These are phyloP conservation scores for Trypanosoma brucei DNA, from an alignment of 208 protist genomes.

Conservation along the genomic window DNA sequence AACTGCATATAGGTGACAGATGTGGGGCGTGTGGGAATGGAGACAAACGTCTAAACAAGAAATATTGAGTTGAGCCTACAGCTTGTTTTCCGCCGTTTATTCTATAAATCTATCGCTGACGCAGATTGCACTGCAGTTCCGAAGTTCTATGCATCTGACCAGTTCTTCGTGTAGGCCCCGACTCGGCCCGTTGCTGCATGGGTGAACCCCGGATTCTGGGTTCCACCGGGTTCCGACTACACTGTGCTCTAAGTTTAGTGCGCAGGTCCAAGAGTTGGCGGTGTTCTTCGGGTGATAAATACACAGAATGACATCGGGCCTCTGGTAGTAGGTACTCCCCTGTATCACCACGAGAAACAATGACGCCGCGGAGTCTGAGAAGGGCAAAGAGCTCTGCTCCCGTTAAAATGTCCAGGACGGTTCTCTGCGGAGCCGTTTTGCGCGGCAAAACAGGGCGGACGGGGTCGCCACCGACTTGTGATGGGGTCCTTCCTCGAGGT, in stretches of 20 bases:
- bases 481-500: too few species aligned
- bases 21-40: too few species aligned
- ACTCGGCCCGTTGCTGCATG: not conserved
- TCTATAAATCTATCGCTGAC: too few species aligned
- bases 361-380: constrained; percentile 63
- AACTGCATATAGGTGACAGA: too few species aligned
- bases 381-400: constrained; percentile 75
- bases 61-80: too few species aligned
- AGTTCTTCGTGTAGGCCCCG: too few species aligned
- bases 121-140: too few species aligned
- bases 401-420: constrained; percentile 42
- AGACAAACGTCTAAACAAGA: too few species aligned
- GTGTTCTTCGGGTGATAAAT: constrained; percentile 55
- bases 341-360: constrained; percentile 60
- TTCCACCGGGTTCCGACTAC: not conserved
- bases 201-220: not conserved
- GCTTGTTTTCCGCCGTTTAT: too few species aligned
- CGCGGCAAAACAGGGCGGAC: constrained; percentile 1
- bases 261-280: constrained; percentile 62
- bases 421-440: constrained; percentile 33
- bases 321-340: constrained; percentile 47
- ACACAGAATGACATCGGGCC: constrained; percentile 54
- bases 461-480: not conserved
- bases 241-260: constrained; percentile 17
- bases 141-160: too few species aligned